These are phyloP conservation scores for Solanum sitiens DNA, from an alignment of 257 asterid genomes.

Conservation along the genomic window DNA sequence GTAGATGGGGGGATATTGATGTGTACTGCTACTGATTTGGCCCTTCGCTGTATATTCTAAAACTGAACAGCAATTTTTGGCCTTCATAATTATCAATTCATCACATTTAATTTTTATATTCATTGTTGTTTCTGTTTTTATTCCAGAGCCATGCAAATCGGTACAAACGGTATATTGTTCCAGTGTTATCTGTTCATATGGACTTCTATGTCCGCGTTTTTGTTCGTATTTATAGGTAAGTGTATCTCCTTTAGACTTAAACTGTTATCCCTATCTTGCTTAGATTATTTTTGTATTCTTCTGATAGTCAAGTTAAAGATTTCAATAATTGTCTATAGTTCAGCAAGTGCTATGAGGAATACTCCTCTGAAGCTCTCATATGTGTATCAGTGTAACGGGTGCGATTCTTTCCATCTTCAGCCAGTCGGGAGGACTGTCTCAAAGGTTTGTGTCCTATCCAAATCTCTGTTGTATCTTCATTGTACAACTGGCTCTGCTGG, in stretches of 20 bases:
- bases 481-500: neutral
- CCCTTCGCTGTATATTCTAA: neutral
- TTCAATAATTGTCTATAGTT: slow-evolving; percentile 37
- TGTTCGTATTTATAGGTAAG: slow-evolving; percentile 55
- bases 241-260: slow-evolving; percentile 1
- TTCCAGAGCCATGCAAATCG: slow-evolving; percentile 97
- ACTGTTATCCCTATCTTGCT: neutral
- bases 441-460: slow-evolving; percentile 35
- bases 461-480: neutral
- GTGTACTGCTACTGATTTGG: slow-evolving; percentile 95
- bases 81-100: neutral
- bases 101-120: neutral
- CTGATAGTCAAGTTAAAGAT: neutral
- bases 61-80: neutral
- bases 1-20: slow-evolving; percentile 83
- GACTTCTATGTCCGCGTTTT: slow-evolving; percentile 93
- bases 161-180: slow-evolving; percentile 81
- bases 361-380: slow-evolving; percentile 90
- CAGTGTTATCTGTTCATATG: slow-evolving; percentile 84
- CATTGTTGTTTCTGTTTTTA: neutral
- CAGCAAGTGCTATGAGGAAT: slow-evolving; percentile 88
- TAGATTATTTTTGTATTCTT: neutral
- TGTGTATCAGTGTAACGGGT: slow-evolving; percentile 87
- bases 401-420: slow-evolving; percentile 97
- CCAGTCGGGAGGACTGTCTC: slow-evolving; percentile 74